Evolutionary conservation across 1,284 basidiomycete species (phyloP).

Genomic region (Mycosarcoma mackinlayi): DNA sequence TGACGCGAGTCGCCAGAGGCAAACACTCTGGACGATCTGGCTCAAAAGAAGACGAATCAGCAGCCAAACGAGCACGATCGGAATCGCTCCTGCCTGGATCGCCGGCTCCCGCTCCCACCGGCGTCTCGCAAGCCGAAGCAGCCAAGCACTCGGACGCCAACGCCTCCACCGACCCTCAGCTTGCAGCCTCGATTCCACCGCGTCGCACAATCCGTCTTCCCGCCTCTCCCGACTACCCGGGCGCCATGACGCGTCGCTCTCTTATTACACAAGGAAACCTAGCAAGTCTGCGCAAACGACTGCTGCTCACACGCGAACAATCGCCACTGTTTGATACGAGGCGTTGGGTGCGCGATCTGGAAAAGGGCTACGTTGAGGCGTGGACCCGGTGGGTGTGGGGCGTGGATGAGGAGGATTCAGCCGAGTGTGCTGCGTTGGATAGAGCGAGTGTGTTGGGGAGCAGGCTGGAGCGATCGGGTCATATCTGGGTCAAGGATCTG

Average conservation of each 20-base stretch:
- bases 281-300: slow-evolving; percentile 44
- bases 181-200: slow-evolving; percentile 26
- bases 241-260: slow-evolving; percentile 42
- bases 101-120: slow-evolving; percentile 44
- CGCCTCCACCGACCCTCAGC: slow-evolving; percentile 10
- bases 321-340: slow-evolving; percentile 73
- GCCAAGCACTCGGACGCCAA: slow-evolving; percentile 33
- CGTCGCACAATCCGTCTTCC: slow-evolving; percentile 29
- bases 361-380: slow-evolving; percentile 72
- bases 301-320: slow-evolving; percentile 73
- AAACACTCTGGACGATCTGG: no score
- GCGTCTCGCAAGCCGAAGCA: slow-evolving; percentile 41
- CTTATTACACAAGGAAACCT: slow-evolving; percentile 16
- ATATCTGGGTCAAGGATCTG: slow-evolving; percentile 52
- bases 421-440: slow-evolving; percentile 65
- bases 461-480: slow-evolving; percentile 26
- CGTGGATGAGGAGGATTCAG: slow-evolving; percentile 70
- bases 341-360: slow-evolving; percentile 74
- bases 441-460: neutral
- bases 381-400: slow-evolving; percentile 75
- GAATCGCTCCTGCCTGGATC: slow-evolving; percentile 14
- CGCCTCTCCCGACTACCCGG: slow-evolving; percentile 24
- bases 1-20: no score
- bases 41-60: slow-evolving; percentile 1
- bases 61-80: slow-evolving; percentile 22